Evolutionary conservation across 2,329 filamentous ascomycete species (phyloP).

Genomic region (Phaeophleospora eucalypticola): DNA sequence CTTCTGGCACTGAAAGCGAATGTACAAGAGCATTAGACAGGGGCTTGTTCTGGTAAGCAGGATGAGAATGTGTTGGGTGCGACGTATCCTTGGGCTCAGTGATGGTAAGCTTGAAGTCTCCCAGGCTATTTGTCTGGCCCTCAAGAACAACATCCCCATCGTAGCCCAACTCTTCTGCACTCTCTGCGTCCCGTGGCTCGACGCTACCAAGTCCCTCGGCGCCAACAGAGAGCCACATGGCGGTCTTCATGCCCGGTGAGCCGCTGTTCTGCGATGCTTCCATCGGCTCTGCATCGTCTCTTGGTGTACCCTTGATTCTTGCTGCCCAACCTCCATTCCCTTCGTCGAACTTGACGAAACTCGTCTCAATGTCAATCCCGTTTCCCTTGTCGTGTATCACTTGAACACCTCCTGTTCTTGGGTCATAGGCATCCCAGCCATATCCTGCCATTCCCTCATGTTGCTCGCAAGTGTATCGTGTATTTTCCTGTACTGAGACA

Average conservation of each 20-base stretch:
- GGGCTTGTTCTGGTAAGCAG: constrained; percentile 63
- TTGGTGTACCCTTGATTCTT: constrained; percentile 71
- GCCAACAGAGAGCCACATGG: constrained; percentile 75
- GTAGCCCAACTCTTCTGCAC: constrained; percentile 54
- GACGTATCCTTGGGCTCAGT: constrained; percentile 66
- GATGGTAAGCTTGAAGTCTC: constrained; percentile 73
- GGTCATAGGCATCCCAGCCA: constrained; percentile 96
- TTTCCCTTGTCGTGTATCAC: constrained; percentile 88
- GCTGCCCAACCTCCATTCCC: constrained; percentile 77
- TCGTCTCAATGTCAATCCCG: constrained; percentile 82
- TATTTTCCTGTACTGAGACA: constrained; percentile 66
- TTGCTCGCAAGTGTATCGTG: constrained; percentile 94
- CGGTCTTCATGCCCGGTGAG: constrained; percentile 60
- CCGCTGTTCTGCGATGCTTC: constrained; percentile 11
- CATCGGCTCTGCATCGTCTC: constrained; percentile 7
- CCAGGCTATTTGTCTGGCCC: constrained; percentile 68
- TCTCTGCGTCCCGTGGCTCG: constrained; percentile 54
- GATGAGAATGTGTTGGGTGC: constrained; percentile 56
- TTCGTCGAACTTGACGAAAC: constrained; percentile 88
- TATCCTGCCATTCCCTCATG: constrained; percentile 91
- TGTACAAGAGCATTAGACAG: constrained; percentile 72
- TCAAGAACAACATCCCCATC: constrained; percentile 62
- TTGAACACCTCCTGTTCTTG: constrained; percentile 79
- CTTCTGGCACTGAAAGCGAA: constrained; percentile 62
- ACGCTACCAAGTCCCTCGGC: constrained; percentile 72